Evolutionary conservation across 495 filamentous ascomycete species (phyloP).

Genomic region (Cercophora samala): DNA sequence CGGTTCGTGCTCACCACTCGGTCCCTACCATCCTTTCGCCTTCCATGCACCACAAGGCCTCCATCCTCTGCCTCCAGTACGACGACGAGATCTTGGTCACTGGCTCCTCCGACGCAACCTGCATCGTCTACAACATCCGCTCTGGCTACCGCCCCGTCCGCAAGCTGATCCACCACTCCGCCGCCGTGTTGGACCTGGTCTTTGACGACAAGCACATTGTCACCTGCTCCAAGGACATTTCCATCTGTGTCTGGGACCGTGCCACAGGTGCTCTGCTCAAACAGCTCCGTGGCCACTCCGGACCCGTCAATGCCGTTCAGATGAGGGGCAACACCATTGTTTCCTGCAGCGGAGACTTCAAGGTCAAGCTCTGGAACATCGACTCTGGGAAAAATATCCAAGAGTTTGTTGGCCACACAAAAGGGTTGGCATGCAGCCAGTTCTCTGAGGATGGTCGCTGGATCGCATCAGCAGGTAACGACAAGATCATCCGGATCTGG

Average conservation of each 20-base stretch:
- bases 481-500: constrained; percentile 89
- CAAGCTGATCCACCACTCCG: constrained; percentile 71
- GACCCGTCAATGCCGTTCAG: constrained; percentile 94
- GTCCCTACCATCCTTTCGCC: constrained; percentile 48
- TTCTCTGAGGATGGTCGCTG: constrained; percentile 87
- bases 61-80: constrained; percentile 91
- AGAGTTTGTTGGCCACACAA: constrained; percentile 80
- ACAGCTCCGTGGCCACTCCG: constrained; percentile 75
- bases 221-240: constrained; percentile 91
- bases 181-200: constrained; percentile 87
- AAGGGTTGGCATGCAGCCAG: constrained; percentile 91
- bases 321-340: constrained; percentile 87
- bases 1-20: constrained; percentile 38
- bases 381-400: constrained; percentile 78
- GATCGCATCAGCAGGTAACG: constrained; percentile 90
- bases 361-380: constrained; percentile 93
- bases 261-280: constrained; percentile 67
- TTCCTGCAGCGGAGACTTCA: constrained; percentile 86
- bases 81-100: constrained; percentile 91
- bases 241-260: constrained; percentile 91
- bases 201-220: constrained; percentile 91
- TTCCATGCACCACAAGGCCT: constrained; percentile 70
- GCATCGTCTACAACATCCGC: constrained; percentile 86
- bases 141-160: constrained; percentile 71
- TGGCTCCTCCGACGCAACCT: constrained; percentile 85